Base-by-base conservation (phyloP, 2,329 filamentous ascomycete species). In the Xylariales sp. region DNA sequence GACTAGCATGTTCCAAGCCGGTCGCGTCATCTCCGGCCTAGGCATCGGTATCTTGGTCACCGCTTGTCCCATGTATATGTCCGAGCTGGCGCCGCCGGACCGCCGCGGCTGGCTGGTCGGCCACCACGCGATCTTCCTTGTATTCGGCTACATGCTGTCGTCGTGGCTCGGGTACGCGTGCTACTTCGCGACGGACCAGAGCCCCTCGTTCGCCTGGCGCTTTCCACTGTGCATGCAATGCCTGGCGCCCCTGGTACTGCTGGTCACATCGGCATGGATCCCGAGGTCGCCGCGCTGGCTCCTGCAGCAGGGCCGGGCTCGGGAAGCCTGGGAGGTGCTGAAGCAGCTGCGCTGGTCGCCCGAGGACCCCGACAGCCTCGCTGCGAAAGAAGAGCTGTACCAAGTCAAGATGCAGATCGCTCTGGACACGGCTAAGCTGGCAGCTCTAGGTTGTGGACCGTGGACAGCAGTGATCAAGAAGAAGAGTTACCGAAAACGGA, bases 271-370 rank as follows among this genome's bases (percentile, higher is more conserved):
- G 3, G 53, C 58, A 6, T 68, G 61, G 59, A 55, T 71, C 5
- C 67, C 67, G 11, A 54, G 57, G 21, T 74, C 70, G 0, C 70
- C 71, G 1, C 57, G 70, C 7, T 75, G 71, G 71, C 53, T 74
- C 11, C 57, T 74, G 27, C 63, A 62, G 1, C 66, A 70, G 41
- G 70, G 67, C 0, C 59, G 59, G 11, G 48, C 55, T 2, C 63
- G 69, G 2, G 66, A 74, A 41, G 71, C 71, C 0, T 67, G 62
- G 52, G 37, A 48, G 6, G 62, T 73, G 2, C 45, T 73, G 8
- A 50, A 56, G 14, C 55, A 55, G 5, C 55, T 74, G 17, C 60
- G 69, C 12, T 46, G 54, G 31, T 58, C 56, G 0, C 46, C 55
- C 0, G 55, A 59, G 16, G 66, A 69, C 16, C 61, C 64, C 0